phyloP scores from a whole-genome alignment of 805 yeast genomes.

The Metschnikowia similis region DNA sequence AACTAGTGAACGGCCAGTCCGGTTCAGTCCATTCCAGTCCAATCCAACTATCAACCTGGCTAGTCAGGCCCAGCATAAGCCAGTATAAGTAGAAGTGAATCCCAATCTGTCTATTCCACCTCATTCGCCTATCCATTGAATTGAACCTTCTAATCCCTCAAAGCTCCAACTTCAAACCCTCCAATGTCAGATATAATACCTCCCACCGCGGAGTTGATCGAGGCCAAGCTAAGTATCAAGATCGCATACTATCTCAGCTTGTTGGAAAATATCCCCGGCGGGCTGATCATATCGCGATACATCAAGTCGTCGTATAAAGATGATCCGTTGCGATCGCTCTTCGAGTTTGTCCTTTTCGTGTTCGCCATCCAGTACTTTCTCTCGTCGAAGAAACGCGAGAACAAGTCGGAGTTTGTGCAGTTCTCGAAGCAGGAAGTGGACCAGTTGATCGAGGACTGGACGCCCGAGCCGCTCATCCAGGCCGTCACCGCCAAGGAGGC shows the following conservation, averaged over 20 bases:
- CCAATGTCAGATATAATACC: conserved; percentile 20
- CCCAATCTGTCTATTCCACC: too few relatives aligned
- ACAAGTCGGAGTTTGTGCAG: conserved; percentile 65
- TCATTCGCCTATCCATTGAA: too few relatives aligned
- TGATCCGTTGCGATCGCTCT: conserved; percentile 85
- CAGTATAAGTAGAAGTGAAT: too few relatives aligned
- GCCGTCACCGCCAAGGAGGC: conserved; percentile 46
- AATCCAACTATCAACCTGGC: too few relatives aligned
- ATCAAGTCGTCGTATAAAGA: conserved; percentile 83
- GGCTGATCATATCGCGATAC: conserved; percentile 58
- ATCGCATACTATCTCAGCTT: conserved; percentile 34
- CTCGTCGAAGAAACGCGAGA: conserved; percentile 71
- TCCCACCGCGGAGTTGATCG: conserved; percentile 35
- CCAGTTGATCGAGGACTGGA: conserved; percentile 85
- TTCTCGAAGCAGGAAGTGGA: conserved; percentile 65
- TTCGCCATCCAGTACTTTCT: conserved; percentile 82
- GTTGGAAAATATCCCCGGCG: conserved; percentile 50
- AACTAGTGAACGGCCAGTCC: too few relatives aligned
- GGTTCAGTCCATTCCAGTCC: too few relatives aligned
- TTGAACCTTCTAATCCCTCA: too few relatives aligned
- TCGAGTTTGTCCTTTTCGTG: conserved; percentile 71
- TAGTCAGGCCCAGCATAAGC: too few relatives aligned
- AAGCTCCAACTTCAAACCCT: neutral
- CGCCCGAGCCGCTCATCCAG: conserved; percentile 76
- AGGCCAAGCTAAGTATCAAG: conserved; percentile 29